Percentiles rank a stretch among this genome's conserved stretches.
phyloP scores from a whole-genome alignment of 1,284 basidiomycete species.

The Moniliophthora roreri region DNA sequence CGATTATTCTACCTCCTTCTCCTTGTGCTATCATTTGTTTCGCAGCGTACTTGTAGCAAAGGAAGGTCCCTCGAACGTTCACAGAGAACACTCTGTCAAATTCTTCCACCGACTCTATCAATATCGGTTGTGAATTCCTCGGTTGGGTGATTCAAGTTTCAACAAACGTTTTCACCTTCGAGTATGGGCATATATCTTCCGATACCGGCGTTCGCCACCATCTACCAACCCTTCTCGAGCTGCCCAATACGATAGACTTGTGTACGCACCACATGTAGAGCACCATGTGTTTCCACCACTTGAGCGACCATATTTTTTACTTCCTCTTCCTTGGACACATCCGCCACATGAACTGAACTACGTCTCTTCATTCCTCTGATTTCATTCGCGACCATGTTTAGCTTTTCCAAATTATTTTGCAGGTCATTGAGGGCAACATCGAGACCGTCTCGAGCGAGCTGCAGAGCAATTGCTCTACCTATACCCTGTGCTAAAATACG shows the following conservation, averaged over 20 bases:
- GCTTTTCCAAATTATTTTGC: conserved; percentile 19
- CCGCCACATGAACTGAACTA: conserved; percentile 20
- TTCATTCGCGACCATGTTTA: conserved; percentile 23
- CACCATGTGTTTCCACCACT: conserved; percentile 19
- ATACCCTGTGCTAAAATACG: conserved; percentile 30
- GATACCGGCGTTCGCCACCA: conserved; percentile 26
- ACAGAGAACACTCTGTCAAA: conserved; percentile 16
- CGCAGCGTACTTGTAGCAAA: conserved; percentile 29
- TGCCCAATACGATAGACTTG: no score
- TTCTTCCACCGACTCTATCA: conserved; percentile 17
- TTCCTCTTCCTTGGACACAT: conserved; percentile 27
- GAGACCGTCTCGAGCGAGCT: conserved; percentile 33
- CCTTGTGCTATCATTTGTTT: conserved; percentile 29
- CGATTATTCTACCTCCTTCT: conserved; percentile 37
- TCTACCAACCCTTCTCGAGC: conserved; percentile 11
- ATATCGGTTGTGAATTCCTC: background rate
- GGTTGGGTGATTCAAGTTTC: background rate
- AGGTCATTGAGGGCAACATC: conserved; percentile 32
- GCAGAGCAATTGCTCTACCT: conserved; percentile 29
- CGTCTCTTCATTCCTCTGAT: conserved; percentile 23
- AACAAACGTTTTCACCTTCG: no score
- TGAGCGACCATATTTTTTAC: conserved; percentile 26
- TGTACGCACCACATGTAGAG: conserved; percentile 13
- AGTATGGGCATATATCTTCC: conserved; percentile 12
- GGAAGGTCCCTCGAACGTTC: conserved; percentile 20